Base-by-base conservation (phyloP, 192 early-diverging fungal genomes). In the Linnemannia elongata region DNA sequence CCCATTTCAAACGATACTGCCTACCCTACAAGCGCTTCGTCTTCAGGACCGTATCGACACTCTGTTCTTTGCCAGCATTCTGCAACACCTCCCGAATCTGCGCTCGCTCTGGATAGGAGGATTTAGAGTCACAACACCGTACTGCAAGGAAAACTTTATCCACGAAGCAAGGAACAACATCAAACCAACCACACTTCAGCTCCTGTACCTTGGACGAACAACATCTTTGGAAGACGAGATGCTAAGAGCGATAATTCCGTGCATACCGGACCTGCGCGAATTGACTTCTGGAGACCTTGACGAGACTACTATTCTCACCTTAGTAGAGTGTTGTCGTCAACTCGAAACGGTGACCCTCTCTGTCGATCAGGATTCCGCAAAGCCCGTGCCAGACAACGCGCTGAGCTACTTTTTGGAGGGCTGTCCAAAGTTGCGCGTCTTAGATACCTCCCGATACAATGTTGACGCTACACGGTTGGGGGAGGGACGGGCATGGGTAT, bases 1-100 rank as follows among this genome's bases (percentile, higher is more conserved):
- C 27, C 60, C 60, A 15, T 66, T 66, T 66, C 60, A 66, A 66
- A 66, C 60, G 30, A 33, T 13, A 13, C 30, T 66, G 60, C 60
- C 60, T 15, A 35, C 60, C 30, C 60, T 66, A 2, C 60, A 66
- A 33, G 60, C 60, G 27, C 60, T 66, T 66, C 60, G 30, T 33
- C 60, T 66, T 30, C 60, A 66, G 27, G 60, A 30, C n/a, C 13
- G 8, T 30, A 30, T 66, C 27, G 60, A 66, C 60, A 66, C 60
- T 33, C 30, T 27, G 12, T 30, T 66, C 13, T 66, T 66, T 30
- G 12, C 30, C 60, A 66, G 60, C 30, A 27, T 66, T 12, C 27
- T 66, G 60, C 60, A 66, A 30, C 30, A 66, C n/a, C 60, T 66
- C 33, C 60, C 60, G n/a, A 66, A 66, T 66, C 13, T 66, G n/a